Evolutionary conservation across 1,284 basidiomycete species (phyloP), one percentile per base, ranked within the genome.

Genomic region (Apiotrichum sp.): DNA sequence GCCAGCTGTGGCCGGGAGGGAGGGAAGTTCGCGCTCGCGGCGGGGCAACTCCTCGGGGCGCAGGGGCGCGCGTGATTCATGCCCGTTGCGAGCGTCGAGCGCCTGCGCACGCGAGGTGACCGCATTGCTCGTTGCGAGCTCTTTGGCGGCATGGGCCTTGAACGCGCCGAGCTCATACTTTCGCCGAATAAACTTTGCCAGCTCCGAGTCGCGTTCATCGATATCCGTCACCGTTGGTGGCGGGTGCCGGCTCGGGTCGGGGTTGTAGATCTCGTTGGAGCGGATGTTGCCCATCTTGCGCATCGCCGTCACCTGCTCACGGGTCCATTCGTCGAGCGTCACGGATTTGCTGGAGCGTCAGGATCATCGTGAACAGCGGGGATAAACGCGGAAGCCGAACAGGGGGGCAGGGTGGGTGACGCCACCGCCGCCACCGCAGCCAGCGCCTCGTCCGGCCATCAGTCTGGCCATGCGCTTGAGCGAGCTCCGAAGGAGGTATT

Each of bases 101-200:
- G 56, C 56, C 10, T 42, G 52, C 8, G 50, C 54, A 33, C 56
- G 53, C 36, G 57, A 57, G 49, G 59, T 57, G 47, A 56, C 41
- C 6, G 51, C 47, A 34, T 58, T 53, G 16, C 48, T 33, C 2
- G 46, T 45, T 5, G 55, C 57, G 14, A 53, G 60, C 41, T 56
- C 56, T 3, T 29, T 43, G n/a, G 51, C 41, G 6, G 59, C 61
- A 2, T 59, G 63, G 13, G 57, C 55, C 47, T 65, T 65, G 63
- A 76, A 77, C 34, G 68, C 63, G 4, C 74, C 72, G 13, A 64
- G 56, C 57, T 76, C 75, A 55, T 74, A 77, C 57, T 77, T 77
- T 50, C 63, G 55, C 52, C 75, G 57, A 31, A 77, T 76, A 56
- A 69, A 76, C 58, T 66, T 65, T 51, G 74, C 69, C 36, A 77